A percentile compares a stretch with the other conserved stretches of the same genome.
Evolutionary conservation across 768 basidiomycete genomes (phyloP).

Genomic region (Kwoniella newhampshirensis): DNA sequence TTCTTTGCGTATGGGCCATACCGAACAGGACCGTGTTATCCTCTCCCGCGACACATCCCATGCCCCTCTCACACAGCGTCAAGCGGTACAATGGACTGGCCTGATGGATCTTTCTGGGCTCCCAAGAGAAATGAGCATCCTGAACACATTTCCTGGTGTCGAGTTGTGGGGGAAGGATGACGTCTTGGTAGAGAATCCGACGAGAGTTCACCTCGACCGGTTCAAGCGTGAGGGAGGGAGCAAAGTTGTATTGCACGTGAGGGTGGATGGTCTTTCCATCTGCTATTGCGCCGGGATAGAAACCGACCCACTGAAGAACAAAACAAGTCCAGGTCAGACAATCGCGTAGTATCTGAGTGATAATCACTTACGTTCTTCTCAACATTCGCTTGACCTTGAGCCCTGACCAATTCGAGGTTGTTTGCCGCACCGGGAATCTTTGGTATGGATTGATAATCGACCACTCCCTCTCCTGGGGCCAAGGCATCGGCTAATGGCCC

Average conservation of each 20-base stretch:
- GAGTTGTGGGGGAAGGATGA: neutral
- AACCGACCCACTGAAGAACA: constrained; percentile 15
- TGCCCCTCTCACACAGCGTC: constrained; percentile 17
- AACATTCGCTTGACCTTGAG: constrained; percentile 5
- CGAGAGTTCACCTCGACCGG: constrained; percentile 3
- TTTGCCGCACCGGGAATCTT: constrained; percentile 4
- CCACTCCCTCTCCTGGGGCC: constrained; percentile 9
- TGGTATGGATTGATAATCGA: constrained; percentile 1
- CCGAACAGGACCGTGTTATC: constrained; percentile 18
- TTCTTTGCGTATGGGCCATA: constrained; percentile 6
- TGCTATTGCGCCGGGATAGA: constrained; percentile 17
- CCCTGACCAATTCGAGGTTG: constrained; percentile 4
- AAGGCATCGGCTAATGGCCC: constrained; percentile 1
- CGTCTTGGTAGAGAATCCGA: constrained; percentile 2
- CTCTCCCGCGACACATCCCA: constrained; percentile 4
- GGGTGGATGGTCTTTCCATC: constrained; percentile 7
- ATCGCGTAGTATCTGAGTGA: neutral
- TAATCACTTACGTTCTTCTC: constrained; percentile 14
- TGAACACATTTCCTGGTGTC: constrained; percentile 5
- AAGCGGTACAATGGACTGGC: constrained; percentile 16
- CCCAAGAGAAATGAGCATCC: constrained; percentile 3
- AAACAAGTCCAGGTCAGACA: neutral
- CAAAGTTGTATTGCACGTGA: constrained; percentile 17
- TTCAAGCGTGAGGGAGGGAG: constrained; percentile 11
- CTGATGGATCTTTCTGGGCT: constrained; percentile 12